These are phyloP conservation scores for Perkinsus chesapeaki DNA, from an alignment of 169 alveolate genomes.

Conservation along the genomic window DNA sequence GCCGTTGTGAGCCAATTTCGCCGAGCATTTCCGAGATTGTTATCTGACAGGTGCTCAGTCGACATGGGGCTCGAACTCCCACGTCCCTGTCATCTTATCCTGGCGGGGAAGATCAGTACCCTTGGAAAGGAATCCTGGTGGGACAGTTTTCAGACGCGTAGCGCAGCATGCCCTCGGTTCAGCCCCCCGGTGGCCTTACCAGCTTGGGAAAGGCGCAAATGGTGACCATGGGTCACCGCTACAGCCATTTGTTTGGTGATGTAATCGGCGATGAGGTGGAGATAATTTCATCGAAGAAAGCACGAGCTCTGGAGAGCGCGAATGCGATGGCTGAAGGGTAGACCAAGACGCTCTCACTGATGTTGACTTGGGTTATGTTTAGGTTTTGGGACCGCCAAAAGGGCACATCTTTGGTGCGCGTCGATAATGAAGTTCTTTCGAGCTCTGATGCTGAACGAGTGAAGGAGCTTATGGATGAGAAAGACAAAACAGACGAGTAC, in stretches of 20 bases:
- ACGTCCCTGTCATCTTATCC: background rate
- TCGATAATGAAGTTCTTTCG: no score
- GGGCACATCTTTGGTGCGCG: no score
- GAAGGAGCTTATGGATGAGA: no score
- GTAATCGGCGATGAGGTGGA: background rate
- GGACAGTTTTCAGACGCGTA: background rate
- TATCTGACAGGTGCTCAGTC: background rate
- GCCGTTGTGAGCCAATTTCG: background rate
- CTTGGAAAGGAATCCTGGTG: background rate
- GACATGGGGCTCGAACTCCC: background rate
- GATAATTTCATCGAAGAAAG: background rate
- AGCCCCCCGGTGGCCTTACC: background rate
- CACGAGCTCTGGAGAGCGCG: background rate
- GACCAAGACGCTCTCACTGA: background rate
- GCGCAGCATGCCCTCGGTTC: background rate
- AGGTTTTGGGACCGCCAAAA: background rate
- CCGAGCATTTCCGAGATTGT: background rate
- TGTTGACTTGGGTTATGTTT: background rate
- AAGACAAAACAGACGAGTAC: no score
- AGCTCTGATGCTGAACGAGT: no score
- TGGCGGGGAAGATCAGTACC: background rate
- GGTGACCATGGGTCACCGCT: background rate
- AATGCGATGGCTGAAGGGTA: background rate
- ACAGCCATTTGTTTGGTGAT: background rate
- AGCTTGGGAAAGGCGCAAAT: background rate